Base-by-base conservation (phyloP, 108 stramenopile species). In the Phaeodactylum tricornutum region DNA sequence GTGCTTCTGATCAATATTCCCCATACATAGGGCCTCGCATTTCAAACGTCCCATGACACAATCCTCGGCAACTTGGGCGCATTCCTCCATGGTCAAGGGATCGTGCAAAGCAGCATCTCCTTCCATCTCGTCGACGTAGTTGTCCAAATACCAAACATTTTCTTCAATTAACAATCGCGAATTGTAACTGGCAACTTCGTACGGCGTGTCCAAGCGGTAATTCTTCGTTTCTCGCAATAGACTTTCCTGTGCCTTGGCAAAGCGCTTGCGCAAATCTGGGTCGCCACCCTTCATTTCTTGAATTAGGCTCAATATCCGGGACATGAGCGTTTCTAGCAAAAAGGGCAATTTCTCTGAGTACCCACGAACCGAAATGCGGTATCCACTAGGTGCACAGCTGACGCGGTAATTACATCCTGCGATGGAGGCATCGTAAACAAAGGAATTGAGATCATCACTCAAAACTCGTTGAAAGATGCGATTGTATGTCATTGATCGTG, bases 181-280 rank as follows among this genome's bases (percentile, higher is more conserved):
- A 56, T 84, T 84, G 71, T 92, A 87, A 47, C 59, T 75, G 0
- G 76, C 83, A 19, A 84, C 81, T 51, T 92, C 85, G 49, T 85
- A 77, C 12, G 90, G 90, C 33, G 72, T 56, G 43, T 87, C 85
- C 19, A 79, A 61, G 4, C 81, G 71, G 51, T 77, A 72, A 44
- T 92, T 92, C 73, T 85, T 82, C 11, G 90, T 92, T 50, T 87
- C 83, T 21, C 82, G 64, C 34, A 84, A 61, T n/a, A 92, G 50
- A 48, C 67, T 74, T 14, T 84, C 78, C 20, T 71, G 67, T 12
- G 84, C 79, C 42, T 74, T 82, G 26, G 63, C 43, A 40, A 84
- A 92, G 44, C 61, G 72, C 15, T 43, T 44, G 23, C 49, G 51
- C 21, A 92, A 51, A 26, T 55, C 72, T 33, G 85, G 79, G 26